Evolutionary conservation across 768 basidiomycete species (phyloP), one percentile per base, ranked within the genome.

Genomic region (Inosperma sp.): DNA sequence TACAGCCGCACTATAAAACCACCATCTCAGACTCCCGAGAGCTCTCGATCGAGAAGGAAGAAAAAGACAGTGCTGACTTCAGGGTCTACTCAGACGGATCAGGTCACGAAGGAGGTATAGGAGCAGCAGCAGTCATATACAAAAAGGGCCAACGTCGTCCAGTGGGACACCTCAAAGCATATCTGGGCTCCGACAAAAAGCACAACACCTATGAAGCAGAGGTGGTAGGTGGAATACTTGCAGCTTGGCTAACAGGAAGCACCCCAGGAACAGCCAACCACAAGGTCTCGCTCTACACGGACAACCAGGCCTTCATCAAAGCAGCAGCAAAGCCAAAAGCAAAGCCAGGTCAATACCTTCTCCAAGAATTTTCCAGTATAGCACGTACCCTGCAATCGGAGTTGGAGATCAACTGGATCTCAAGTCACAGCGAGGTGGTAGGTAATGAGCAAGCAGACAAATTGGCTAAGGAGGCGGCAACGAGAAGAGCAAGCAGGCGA

Each of bases 371-470:
- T n/a, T n/a, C n/a, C 21, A 5, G 35, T 5, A 16, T 25, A 21
- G 27, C 27, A 10, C 12, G 35, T 17, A 9, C 34, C n/a, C 27
- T 49, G 17, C 12, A 8, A 22, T 29, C 31, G 8, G 19, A 44
- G 21, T 29, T 63, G 19, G 44, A 9, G 4, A 25, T 63, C 25
- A 14, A 29, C 16, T 65, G 64, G 66, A 62, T 65, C 10, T 59
- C 62, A 23, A 59, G 54, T 12, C 66, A 65, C 50, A 56, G 47
- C 9, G 59, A 57, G 3, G 55, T 68, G 4, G n/a, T 19, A 27
- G 59, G 65, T 0, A 68, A 69, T 35, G 60, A 65, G 40, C 21
- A 31, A 40, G 64, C 58, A 5, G 65, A 70, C 34, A 35, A 54
- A 31, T 58, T 57, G n/a, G n/a, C n/a, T n/a, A n/a, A n/a, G n/a